Conservation (phyloP, 345 rosid species). For the Atalantia buxifolia region DNA sequence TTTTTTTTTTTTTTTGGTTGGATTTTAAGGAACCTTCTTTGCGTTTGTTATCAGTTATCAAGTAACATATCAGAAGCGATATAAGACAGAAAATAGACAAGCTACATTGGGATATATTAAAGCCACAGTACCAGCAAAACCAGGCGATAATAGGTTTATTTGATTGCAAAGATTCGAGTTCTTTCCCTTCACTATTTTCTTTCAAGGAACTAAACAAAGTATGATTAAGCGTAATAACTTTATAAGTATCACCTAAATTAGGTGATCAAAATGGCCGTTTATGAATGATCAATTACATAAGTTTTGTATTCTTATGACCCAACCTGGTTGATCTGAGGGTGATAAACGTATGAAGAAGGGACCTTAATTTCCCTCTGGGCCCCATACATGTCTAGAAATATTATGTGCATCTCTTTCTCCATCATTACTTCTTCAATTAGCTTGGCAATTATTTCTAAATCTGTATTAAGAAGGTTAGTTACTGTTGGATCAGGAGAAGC, state of each 20-base stretch:
- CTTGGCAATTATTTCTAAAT: background rate
- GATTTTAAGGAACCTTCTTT: conserved; percentile 33
- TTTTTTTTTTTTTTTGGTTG: conserved; percentile 16
- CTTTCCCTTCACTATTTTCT: background rate
- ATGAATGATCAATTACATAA: background rate
- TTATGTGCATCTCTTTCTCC: background rate
- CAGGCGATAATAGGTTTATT: background rate
- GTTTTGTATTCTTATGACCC: background rate
- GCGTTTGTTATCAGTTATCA: conserved; percentile 23
- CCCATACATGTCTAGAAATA: background rate
- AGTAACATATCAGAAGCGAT: conserved; percentile 8
- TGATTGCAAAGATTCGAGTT: conserved; percentile 9
- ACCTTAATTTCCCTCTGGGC: background rate
- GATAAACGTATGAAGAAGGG: background rate
- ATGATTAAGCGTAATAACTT: background rate
- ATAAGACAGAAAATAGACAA: background rate
- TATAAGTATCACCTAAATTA: background rate
- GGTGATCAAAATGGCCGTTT: background rate
- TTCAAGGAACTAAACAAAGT: background rate
- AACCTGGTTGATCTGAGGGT: background rate
- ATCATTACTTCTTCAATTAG: background rate
- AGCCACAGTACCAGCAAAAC: conserved; percentile 5
- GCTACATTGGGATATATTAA: background rate
- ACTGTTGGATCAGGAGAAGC: too few species aligned
- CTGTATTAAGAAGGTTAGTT: too few species aligned